These are phyloP conservation scores for Colletotrichum somersetense DNA, from an alignment of 2,329 filamentous ascomycete species.

Conservation along the genomic window DNA sequence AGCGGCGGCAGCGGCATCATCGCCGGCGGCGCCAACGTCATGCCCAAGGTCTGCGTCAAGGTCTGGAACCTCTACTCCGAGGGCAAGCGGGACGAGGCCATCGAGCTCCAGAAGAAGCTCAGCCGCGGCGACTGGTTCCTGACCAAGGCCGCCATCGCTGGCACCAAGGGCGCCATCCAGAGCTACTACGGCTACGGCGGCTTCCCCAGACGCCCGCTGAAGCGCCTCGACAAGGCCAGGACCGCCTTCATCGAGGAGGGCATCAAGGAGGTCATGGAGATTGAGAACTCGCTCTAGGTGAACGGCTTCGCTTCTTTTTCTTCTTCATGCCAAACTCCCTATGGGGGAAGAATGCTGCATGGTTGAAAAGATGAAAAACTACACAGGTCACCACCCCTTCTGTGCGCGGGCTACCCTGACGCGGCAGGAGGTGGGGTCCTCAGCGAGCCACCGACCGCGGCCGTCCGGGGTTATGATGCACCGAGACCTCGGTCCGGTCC, in stretches of 20 bases:
- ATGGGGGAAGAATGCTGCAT: not conserved
- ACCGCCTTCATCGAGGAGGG: conserved; percentile 67
- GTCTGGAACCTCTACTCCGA: conserved; percentile 82
- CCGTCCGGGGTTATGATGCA: conserved; percentile 34
- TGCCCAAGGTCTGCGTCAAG: conserved; percentile 83
- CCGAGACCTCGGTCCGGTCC: conserved; percentile 20
- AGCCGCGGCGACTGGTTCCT: conserved; percentile 85
- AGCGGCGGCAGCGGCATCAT: conserved; percentile 88
- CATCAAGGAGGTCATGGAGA: conserved; percentile 73
- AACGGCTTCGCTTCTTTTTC: not conserved
- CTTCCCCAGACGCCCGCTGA: conserved; percentile 78
- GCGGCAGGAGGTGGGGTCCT: conserved; percentile 11
- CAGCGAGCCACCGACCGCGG: conserved; percentile 31
- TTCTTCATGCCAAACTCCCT: not conserved
- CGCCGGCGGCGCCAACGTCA: conserved; percentile 85
- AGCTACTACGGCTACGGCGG: conserved; percentile 86
- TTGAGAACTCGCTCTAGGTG: conserved; percentile 67
- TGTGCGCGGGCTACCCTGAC: conserved; percentile 20
- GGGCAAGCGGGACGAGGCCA: conserved; percentile 81
- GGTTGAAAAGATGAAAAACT: not conserved
- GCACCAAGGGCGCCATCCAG: conserved; percentile 88
- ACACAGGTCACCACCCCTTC: not conserved
- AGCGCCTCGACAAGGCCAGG: conserved; percentile 71
- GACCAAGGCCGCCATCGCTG: conserved; percentile 85
- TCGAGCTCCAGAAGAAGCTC: conserved; percentile 81